phyloP scores from a whole-genome alignment of 306 rosid species.

The Casuarina equisetifolia region DNA sequence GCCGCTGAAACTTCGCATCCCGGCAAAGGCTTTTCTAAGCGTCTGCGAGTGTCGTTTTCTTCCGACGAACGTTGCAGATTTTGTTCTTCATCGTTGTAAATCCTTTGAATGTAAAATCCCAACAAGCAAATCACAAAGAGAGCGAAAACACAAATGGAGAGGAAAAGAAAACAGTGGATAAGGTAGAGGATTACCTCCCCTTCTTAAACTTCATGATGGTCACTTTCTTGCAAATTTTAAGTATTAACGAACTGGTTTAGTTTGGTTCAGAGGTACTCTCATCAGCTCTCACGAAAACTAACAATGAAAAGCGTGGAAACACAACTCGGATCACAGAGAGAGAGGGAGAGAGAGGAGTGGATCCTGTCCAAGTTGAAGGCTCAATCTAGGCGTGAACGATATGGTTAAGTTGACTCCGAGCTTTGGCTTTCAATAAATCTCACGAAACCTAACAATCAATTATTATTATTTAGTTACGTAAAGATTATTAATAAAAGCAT shows the following conservation, averaged over 20 bases:
- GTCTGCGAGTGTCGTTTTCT: slow-evolving; percentile 34
- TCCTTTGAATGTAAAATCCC: slow-evolving; percentile 38
- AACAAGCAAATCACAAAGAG: slow-evolving; percentile 22
- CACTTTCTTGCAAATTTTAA: neutral
- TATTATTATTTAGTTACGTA: too few relatives aligned
- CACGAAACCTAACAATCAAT: too few relatives aligned
- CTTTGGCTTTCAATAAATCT: too few relatives aligned
- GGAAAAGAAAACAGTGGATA: neutral
- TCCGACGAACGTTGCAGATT: too few relatives aligned
- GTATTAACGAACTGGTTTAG: too few relatives aligned
- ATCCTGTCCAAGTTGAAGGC: neutral
- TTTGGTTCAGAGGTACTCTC: too few relatives aligned
- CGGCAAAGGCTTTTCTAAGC: slow-evolving; percentile 44
- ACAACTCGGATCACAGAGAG: too few relatives aligned
- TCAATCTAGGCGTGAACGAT: slow-evolving; percentile 6
- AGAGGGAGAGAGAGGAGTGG: neutral
- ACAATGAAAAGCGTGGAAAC: too few relatives aligned
- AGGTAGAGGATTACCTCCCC: slow-evolving; percentile 37
- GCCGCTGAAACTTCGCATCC: slow-evolving; percentile 34
- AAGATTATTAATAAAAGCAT: too few relatives aligned
- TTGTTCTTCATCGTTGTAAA: slow-evolving; percentile 40
- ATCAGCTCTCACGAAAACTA: too few relatives aligned
- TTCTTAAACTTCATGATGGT: slow-evolving; percentile 56
- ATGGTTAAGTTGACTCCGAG: neutral
- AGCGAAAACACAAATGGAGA: neutral